These are phyloP conservation scores for Ambrosia trifida DNA, from an alignment of 129 eudicot species.

Conservation along the genomic window DNA sequence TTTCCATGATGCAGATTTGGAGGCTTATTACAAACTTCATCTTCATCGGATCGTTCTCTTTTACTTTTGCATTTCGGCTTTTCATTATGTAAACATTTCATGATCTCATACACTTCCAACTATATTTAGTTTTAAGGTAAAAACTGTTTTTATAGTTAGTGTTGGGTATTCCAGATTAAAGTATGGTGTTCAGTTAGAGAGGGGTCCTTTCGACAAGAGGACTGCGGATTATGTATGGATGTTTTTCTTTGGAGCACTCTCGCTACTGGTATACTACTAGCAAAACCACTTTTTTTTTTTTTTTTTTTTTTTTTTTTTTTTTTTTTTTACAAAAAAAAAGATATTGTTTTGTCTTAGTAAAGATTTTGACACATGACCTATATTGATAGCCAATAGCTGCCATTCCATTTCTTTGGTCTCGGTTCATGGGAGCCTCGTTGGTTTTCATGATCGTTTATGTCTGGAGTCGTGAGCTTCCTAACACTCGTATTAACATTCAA, in stretches of 20 bases:
- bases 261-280: slow-evolving; percentile 46
- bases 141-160: background rate
- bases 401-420: slow-evolving; percentile 48
- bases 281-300: background rate
- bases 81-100: slow-evolving; percentile 45
- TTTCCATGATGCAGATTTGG: slow-evolving; percentile 54
- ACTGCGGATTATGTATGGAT: slow-evolving; percentile 72
- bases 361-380: background rate
- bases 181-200: slow-evolving; percentile 61
- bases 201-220: slow-evolving; percentile 75
- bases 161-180: slow-evolving; percentile 38
- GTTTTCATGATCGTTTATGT: slow-evolving; percentile 64
- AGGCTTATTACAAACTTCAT: slow-evolving; percentile 63
- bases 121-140: background rate
- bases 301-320: background rate
- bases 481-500: slow-evolving; percentile 51
- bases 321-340: background rate
- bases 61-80: slow-evolving; percentile 53
- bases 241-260: slow-evolving; percentile 59
- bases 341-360: slow-evolving; percentile 2
- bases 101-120: slow-evolving; percentile 13
- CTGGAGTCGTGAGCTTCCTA: slow-evolving; percentile 68
- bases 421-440: slow-evolving; percentile 53
- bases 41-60: slow-evolving; percentile 60
- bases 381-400: slow-evolving; percentile 42